Evolutionary conservation across 2,329 filamentous ascomycete species (phyloP).

Genomic region (Chaetomiaceae sp.): DNA sequence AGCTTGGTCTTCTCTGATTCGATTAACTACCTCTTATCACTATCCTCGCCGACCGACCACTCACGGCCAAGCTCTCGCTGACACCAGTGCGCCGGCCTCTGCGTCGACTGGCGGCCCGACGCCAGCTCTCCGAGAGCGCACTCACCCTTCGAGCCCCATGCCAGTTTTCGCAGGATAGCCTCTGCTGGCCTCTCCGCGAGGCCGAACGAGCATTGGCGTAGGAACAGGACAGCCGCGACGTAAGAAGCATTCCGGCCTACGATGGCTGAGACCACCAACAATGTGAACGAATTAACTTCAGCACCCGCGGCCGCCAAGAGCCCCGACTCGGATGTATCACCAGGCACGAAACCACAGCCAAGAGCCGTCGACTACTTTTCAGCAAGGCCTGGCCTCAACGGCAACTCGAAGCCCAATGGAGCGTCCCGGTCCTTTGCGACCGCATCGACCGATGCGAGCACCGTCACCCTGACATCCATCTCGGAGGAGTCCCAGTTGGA

Average conservation of each 20-base stretch:
- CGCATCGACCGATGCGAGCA: slow-evolving; percentile 23
- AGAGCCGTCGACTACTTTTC: slow-evolving; percentile 28
- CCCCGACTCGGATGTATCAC: slow-evolving; percentile 43
- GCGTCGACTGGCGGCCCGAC: background rate
- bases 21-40: background rate
- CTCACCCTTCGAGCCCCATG: slow-evolving; percentile 31
- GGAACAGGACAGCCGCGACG: background rate
- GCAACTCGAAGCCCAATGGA: slow-evolving; percentile 7
- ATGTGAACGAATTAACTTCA: slow-evolving; percentile 21
- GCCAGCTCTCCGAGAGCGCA: background rate
- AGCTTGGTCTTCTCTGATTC: too few species aligned
- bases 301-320: slow-evolving; percentile 27
- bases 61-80: background rate
- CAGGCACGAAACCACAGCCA: slow-evolving; percentile 32
- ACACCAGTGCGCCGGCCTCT: background rate
- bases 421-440: slow-evolving; percentile 7
- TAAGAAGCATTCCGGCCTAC: slow-evolving; percentile 12
- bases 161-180: slow-evolving; percentile 34
- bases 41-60: background rate
- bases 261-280: slow-evolving; percentile 20
- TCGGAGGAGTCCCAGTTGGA: slow-evolving; percentile 16
- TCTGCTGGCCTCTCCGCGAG: slow-evolving; percentile 42
- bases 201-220: slow-evolving; percentile 38
- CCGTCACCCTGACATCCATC: slow-evolving; percentile 25
- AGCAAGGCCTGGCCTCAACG: slow-evolving; percentile 5